These are phyloP conservation scores for Metschnikowia colocasiae DNA, from an alignment of 805 yeast species.

Conservation along the genomic window DNA sequence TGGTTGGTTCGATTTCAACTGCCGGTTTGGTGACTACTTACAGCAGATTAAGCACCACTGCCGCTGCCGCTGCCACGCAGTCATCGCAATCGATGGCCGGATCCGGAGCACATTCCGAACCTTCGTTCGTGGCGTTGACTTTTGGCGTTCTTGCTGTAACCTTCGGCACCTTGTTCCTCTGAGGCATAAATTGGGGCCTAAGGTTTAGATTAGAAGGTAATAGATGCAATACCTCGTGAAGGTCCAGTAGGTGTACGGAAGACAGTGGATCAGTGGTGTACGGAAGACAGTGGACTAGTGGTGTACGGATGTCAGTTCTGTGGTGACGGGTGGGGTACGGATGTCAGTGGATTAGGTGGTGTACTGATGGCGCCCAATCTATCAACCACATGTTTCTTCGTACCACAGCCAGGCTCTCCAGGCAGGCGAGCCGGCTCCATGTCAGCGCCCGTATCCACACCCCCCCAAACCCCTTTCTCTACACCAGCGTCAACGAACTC, in stretches of 20 bases:
- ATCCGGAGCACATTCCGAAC: background rate
- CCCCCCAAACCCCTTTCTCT: constrained; percentile 10
- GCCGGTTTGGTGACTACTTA: constrained; percentile 33
- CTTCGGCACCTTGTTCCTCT: background rate
- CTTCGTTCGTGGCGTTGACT: background rate
- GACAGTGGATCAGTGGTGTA: no score
- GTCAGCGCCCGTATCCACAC: background rate
- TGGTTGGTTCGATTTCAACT: constrained; percentile 20
- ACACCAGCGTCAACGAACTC: constrained; percentile 14
- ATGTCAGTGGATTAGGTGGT: no score
- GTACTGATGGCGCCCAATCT: background rate
- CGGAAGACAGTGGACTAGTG: background rate
- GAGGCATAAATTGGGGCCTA: background rate
- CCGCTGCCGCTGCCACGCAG: constrained; percentile 1
- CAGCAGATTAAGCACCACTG: constrained; percentile 22
- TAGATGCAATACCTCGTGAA: no score
- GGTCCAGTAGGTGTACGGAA: no score
- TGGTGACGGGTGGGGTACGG: no score
- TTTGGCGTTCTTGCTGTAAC: background rate
- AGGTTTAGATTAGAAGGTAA: no score
- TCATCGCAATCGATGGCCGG: background rate
- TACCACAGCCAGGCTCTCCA: background rate
- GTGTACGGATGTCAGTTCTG: background rate
- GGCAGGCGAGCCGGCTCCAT: background rate
- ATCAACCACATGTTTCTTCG: background rate